These are phyloP conservation scores for Tolypocladium tropicale DNA, from an alignment of 2,329 filamentous ascomycete genomes.

Conservation along the genomic window DNA sequence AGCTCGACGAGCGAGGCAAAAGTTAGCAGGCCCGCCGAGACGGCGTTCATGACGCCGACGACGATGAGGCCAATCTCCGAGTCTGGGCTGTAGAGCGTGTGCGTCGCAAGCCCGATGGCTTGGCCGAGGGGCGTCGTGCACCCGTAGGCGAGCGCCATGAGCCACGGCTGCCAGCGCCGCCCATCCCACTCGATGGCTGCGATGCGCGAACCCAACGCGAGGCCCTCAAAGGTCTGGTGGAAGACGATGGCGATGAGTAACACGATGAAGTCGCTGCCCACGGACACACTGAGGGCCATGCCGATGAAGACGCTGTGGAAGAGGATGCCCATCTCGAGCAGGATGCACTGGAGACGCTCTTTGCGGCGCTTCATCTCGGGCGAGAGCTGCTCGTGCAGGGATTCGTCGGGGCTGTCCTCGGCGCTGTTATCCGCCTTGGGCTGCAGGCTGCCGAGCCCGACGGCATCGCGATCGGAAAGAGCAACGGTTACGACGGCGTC, in stretches of 20 bases:
- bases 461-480: conserved; percentile 4
- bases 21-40: conserved; percentile 59
- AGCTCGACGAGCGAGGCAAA: conserved; percentile 65
- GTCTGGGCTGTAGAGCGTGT: conserved; percentile 57
- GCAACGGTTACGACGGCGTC: background rate
- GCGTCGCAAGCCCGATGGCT: conserved; percentile 59
- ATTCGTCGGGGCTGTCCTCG: conserved; percentile 13
- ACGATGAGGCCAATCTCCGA: conserved; percentile 57
- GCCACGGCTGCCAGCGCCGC: conserved; percentile 37
- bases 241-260: conserved; percentile 70
- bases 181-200: conserved; percentile 38
- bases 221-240: conserved; percentile 51
- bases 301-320: conserved; percentile 64
- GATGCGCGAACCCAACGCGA: conserved; percentile 56
- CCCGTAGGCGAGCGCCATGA: conserved; percentile 48
- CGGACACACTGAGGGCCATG: conserved; percentile 71
- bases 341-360: conserved; percentile 62
- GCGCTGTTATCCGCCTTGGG: conserved; percentile 9
- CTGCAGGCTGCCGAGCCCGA: conserved; percentile 5
- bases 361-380: conserved; percentile 50
- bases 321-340: conserved; percentile 66
- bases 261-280: conserved; percentile 67
- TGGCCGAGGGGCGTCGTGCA: conserved; percentile 60
- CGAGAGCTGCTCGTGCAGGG: conserved; percentile 16
- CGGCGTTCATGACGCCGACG: conserved; percentile 65